A percentile compares a stretch with the other conserved stretches of the same genome.
These are phyloP conservation scores for Dissophora globulifera DNA, from an alignment of 192 early-diverging fungal species.

Conservation along the genomic window DNA sequence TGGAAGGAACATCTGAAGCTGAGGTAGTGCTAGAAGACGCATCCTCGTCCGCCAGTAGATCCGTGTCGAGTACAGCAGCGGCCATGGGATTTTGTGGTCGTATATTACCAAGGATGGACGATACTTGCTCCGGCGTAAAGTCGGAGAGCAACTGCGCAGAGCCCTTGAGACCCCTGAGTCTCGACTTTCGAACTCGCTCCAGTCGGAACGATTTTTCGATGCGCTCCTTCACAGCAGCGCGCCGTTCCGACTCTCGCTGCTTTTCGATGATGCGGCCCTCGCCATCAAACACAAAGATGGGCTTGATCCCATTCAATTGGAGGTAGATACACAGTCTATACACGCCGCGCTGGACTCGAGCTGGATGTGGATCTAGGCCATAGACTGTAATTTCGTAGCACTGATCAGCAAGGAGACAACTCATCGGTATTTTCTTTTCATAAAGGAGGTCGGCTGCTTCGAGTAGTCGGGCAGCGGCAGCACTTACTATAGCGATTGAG, in stretches of 20 bases:
- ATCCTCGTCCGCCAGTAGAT: too few relatives aligned
- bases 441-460: too few relatives aligned
- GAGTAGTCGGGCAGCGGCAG: background rate
- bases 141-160: constrained; percentile 16
- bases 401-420: too few relatives aligned
- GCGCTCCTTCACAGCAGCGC: constrained; percentile 41
- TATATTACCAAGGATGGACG: constrained; percentile 13
- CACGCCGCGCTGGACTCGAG: constrained; percentile 70
- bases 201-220: constrained; percentile 41
- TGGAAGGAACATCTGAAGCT: too few relatives aligned
- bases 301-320: constrained; percentile 62
- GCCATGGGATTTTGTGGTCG: background rate
- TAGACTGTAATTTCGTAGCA: constrained; percentile 33
- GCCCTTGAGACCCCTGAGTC: constrained; percentile 35
- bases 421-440: too few relatives aligned
- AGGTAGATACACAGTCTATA: constrained; percentile 63
- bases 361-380: constrained; percentile 47
- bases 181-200: constrained; percentile 44
- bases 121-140: background rate
- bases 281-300: constrained; percentile 81
- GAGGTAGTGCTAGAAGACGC: too few relatives aligned
- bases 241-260: constrained; percentile 53
- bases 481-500: constrained; percentile 63
- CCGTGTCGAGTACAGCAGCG: too few relatives aligned
- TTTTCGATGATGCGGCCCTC: constrained; percentile 61